These are phyloP conservation scores for Lecanicillium sp. DNA, from an alignment of 2,329 filamentous ascomycete species.

Conservation along the genomic window DNA sequence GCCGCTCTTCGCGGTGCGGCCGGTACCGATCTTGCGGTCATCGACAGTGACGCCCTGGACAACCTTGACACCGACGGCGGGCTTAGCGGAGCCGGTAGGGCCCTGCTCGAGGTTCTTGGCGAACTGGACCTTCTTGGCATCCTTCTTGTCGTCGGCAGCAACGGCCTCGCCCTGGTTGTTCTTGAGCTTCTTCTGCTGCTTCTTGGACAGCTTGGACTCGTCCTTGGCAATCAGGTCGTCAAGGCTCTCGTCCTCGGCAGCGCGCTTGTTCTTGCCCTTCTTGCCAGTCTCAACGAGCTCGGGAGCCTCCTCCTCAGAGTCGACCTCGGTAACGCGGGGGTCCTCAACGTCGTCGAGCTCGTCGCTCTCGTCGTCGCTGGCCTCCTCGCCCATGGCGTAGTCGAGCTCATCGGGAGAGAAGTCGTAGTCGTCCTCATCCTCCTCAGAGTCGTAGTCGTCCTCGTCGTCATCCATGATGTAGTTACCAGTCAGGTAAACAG, in stretches of 20 bases:
- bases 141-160: slow-evolving; percentile 50
- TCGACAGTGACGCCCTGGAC: slow-evolving; percentile 88
- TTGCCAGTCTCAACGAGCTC: slow-evolving; percentile 47
- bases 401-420: slow-evolving; percentile 75
- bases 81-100: slow-evolving; percentile 64
- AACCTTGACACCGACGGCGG: slow-evolving; percentile 62
- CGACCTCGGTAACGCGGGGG: slow-evolving; percentile 77
- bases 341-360: slow-evolving; percentile 72
- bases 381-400: slow-evolving; percentile 61
- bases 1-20: slow-evolving; percentile 80
- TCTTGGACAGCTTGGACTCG: slow-evolving; percentile 81
- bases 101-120: slow-evolving; percentile 98
- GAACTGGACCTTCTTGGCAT: slow-evolving; percentile 95
- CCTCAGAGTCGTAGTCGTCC: slow-evolving; percentile 54
- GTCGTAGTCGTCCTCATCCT: slow-evolving; percentile 70
- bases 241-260: slow-evolving; percentile 69
- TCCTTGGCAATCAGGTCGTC: slow-evolving; percentile 81
- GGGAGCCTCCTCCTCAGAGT: slow-evolving; percentile 65
- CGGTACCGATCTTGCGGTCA: slow-evolving; percentile 86
- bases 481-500: slow-evolving; percentile 90
- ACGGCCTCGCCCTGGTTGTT: slow-evolving; percentile 94
- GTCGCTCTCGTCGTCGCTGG: slow-evolving; percentile 67
- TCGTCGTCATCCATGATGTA: slow-evolving; percentile 71
- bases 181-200: slow-evolving; percentile 96
- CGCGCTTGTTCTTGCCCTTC: slow-evolving; percentile 90